These are phyloP conservation scores for Clarireedia hainanense DNA, from an alignment of 2,329 filamentous ascomycete species.

Conservation along the genomic window DNA sequence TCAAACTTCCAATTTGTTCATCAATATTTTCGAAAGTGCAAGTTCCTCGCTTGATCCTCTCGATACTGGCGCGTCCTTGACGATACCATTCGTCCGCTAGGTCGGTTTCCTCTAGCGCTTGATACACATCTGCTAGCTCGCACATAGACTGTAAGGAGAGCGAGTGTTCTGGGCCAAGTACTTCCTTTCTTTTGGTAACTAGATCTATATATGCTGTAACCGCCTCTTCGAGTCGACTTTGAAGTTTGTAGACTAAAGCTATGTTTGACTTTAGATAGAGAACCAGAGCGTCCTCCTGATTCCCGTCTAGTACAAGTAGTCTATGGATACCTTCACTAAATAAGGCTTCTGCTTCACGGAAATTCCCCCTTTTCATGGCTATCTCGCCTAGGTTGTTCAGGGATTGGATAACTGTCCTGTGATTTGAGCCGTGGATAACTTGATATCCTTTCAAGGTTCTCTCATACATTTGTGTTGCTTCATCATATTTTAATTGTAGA, in stretches of 20 bases:
- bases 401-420: constrained; percentile 10
- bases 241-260: constrained; percentile 5
- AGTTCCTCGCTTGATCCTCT: neutral
- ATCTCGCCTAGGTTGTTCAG: constrained; percentile 7
- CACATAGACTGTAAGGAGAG: constrained; percentile 3
- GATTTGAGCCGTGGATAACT: constrained; percentile 2
- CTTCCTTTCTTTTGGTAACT: neutral
- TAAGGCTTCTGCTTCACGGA: constrained; percentile 6
- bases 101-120: neutral
- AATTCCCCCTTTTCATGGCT: neutral
- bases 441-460: constrained; percentile 10
- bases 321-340: neutral
- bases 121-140: constrained; percentile 6
- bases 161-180: constrained; percentile 1
- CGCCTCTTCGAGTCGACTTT: neutral
- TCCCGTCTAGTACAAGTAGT: neutral
- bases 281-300: neutral
- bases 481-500: constrained; percentile 16
- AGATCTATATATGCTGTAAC: neutral
- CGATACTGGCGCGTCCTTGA: neutral
- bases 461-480: constrained; percentile 18
- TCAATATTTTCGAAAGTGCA: neutral
- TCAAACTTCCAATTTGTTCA: neutral
- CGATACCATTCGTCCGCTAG: constrained; percentile 3
- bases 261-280: constrained; percentile 3